phyloP scores from a whole-genome alignment of 257 asterid species.

The Solanum corneliomulleri region DNA sequence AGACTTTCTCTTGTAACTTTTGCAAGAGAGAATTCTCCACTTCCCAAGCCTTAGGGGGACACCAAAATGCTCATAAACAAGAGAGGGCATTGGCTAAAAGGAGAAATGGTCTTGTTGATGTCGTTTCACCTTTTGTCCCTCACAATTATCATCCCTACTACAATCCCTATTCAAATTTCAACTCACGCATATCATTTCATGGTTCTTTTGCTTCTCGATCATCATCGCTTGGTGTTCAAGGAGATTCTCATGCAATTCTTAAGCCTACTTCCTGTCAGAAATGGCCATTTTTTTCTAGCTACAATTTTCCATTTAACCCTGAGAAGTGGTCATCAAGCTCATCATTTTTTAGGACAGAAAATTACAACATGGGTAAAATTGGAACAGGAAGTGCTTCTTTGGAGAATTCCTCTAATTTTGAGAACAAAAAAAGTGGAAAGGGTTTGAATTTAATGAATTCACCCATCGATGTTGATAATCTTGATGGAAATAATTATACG shows the following conservation, averaged over 20 bases:
- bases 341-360: neutral
- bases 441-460: neutral
- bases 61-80: constrained; percentile 71
- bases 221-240: constrained; percentile 28
- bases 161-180: constrained; percentile 9
- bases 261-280: constrained; percentile 14
- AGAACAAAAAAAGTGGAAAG: neutral
- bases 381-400: neutral
- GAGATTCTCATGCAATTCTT: constrained; percentile 22
- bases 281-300: constrained; percentile 10
- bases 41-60: constrained; percentile 69
- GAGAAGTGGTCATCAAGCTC: constrained; percentile 10
- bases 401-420: neutral
- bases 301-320: constrained; percentile 1
- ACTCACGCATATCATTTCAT: constrained; percentile 19
- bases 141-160: constrained; percentile 24
- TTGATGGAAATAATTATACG: neutral
- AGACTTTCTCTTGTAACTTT: constrained; percentile 36
- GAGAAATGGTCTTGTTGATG: constrained; percentile 24
- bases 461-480: neutral
- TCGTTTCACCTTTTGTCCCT: constrained; percentile 18
- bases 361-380: neutral
- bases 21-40: constrained; percentile 61
- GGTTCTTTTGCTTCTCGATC: constrained; percentile 10
- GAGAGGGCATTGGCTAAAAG: constrained; percentile 50